Conservation (phyloP, 495 filamentous ascomycete genomes). For the Penicillium cosmopolitanum region DNA sequence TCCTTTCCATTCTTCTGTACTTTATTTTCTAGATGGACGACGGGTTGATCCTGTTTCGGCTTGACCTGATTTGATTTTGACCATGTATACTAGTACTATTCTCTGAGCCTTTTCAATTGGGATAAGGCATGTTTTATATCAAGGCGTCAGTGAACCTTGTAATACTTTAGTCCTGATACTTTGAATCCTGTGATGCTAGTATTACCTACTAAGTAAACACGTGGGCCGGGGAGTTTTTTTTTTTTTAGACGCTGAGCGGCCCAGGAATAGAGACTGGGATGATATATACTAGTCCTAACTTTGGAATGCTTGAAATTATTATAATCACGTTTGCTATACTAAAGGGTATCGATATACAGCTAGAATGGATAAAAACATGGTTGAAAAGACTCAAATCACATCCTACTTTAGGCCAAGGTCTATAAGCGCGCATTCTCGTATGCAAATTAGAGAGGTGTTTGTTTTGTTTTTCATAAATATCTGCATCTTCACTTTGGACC, state of each 20-base stretch:
- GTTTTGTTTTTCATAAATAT: not conserved
- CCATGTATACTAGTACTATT: not conserved
- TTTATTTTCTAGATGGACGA: not conserved
- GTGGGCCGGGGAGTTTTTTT: too few relatives aligned
- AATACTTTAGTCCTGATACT: too few relatives aligned
- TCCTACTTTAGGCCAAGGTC: not conserved
- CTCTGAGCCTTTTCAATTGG: not conserved
- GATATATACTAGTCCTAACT: not conserved
- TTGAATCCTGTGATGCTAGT: too few relatives aligned
- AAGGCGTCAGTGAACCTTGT: not conserved
- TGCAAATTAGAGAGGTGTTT: constrained; percentile 6
- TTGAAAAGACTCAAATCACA: not conserved
- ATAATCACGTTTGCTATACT: constrained; percentile 6
- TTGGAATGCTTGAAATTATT: not conserved
- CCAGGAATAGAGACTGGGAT: not conserved
- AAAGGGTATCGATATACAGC: constrained; percentile 14
- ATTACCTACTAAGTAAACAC: too few relatives aligned
- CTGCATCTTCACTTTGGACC: constrained; percentile 1
- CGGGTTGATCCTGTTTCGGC: not conserved
- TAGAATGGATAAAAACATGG: not conserved
- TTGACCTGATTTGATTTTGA: not conserved
- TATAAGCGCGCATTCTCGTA: constrained; percentile 6
- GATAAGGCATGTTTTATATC: not conserved
- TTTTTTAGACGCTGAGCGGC: too few relatives aligned
- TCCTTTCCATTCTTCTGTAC: not conserved